Conservation (phyloP, 1,284 basidiomycete genomes). For the Heliocybe sulcata region DNA sequence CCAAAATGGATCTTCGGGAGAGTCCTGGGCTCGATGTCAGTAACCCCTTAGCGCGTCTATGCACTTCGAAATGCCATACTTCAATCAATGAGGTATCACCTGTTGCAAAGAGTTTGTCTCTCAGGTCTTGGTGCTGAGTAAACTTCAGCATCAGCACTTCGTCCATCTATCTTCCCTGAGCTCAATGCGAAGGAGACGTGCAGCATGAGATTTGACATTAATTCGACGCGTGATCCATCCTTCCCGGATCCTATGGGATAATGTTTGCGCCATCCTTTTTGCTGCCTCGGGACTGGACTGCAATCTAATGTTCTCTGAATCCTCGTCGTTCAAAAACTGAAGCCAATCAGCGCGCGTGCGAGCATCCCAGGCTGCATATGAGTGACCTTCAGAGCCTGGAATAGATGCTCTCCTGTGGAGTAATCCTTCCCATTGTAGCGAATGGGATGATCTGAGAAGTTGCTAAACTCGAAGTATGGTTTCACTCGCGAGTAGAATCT, state of each 20-base stretch:
- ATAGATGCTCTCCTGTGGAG: conserved; percentile 33
- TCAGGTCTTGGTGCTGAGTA: conserved; percentile 50
- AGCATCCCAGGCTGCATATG: background rate
- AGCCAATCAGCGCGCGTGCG: background rate
- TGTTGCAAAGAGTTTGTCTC: conserved; percentile 46
- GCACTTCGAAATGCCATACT: conserved; percentile 26
- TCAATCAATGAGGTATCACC: conserved; percentile 55
- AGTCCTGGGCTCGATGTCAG: conserved; percentile 33
- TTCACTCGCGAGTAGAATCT: conserved; percentile 7
- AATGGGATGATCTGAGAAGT: conserved; percentile 30
- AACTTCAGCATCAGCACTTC: conserved; percentile 52
- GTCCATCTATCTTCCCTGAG: conserved; percentile 42
- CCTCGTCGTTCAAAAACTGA: conserved; percentile 7
- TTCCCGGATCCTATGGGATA: conserved; percentile 26
- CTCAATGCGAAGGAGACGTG: conserved; percentile 18
- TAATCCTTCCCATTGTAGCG: conserved; percentile 26
- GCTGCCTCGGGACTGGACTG: conserved; percentile 27
- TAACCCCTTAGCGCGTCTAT: background rate
- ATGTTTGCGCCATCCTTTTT: conserved; percentile 30
- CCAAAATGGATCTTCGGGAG: conserved; percentile 47
- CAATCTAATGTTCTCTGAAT: conserved; percentile 29
- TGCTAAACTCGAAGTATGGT: conserved; percentile 30
- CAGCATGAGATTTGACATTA: conserved; percentile 22
- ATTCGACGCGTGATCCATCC: conserved; percentile 22
- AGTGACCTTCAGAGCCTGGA: conserved; percentile 31